phyloP scores from a whole-genome alignment of 805 yeast species.

The Teunomyces atbi region DNA sequence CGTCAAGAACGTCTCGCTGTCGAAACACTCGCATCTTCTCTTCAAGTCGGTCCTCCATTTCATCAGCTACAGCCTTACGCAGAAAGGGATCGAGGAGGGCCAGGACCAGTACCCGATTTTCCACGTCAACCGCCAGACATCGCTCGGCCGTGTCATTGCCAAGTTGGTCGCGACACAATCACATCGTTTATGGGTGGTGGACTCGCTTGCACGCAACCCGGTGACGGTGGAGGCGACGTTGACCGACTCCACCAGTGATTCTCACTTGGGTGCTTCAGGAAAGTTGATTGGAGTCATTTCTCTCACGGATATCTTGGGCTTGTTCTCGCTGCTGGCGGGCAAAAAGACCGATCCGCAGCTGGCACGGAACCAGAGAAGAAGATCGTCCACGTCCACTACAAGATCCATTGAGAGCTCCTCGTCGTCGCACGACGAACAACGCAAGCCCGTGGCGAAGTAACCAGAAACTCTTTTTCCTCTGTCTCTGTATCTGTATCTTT shows the following conservation, averaged over 20 bases:
- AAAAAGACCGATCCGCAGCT: slow-evolving; percentile 75
- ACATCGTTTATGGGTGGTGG: slow-evolving; percentile 85
- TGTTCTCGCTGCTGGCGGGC: slow-evolving; percentile 69
- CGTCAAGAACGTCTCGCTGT: slow-evolving; percentile 81
- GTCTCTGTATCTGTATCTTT: too few species aligned
- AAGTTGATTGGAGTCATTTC: slow-evolving; percentile 89
- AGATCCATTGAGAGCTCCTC: background rate
- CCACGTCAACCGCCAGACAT: slow-evolving; percentile 78
- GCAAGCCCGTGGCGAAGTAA: background rate
- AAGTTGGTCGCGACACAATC: slow-evolving; percentile 93
- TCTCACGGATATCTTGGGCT: slow-evolving; percentile 81
- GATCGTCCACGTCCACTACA: slow-evolving; percentile 41
- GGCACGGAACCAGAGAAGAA: slow-evolving; percentile 87
- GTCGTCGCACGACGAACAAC: background rate
- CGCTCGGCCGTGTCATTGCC: slow-evolving; percentile 86
- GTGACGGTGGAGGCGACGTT: slow-evolving; percentile 16
- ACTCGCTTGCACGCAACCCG: slow-evolving; percentile 17
- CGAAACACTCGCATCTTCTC: slow-evolving; percentile 81
- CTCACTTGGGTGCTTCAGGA: slow-evolving; percentile 64
- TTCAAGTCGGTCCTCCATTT: slow-evolving; percentile 85
- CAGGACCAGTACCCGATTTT: slow-evolving; percentile 96
- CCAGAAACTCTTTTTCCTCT: background rate
- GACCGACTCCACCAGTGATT: slow-evolving; percentile 8
- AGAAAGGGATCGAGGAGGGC: slow-evolving; percentile 89
- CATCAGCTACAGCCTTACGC: slow-evolving; percentile 78